Evolutionary conservation across 2,329 filamentous ascomycete species (phyloP).

Genomic region (Pochonia chlamydosporia): DNA sequence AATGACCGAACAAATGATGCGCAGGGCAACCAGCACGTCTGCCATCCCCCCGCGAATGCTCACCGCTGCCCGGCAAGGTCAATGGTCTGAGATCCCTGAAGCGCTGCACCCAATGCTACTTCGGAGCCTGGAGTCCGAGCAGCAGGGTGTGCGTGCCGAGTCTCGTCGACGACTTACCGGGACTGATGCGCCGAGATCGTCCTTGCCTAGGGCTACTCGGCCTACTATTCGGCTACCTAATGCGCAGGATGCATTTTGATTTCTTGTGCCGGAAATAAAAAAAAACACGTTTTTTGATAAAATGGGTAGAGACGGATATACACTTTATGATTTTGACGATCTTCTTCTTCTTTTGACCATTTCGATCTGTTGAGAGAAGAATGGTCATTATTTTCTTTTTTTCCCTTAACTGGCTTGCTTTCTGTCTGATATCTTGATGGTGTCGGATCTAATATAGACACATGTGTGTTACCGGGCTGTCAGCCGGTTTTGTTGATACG

Average conservation of each 20-base stretch:
- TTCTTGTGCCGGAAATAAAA: neutral
- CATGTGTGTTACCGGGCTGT: too few species aligned
- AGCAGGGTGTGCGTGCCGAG: conserved; percentile 7
- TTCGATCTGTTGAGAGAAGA: too few species aligned
- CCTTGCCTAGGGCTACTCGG: conserved; percentile 1
- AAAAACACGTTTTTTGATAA: neutral
- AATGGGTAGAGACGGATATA: neutral
- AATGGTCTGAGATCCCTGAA: conserved; percentile 54
- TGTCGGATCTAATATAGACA: too few species aligned
- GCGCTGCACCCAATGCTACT: conserved; percentile 48
- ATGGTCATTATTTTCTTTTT: neutral
- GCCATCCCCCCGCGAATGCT: conserved; percentile 46
- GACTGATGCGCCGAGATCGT: neutral
- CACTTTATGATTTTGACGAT: conserved; percentile 4
- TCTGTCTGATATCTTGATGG: too few species aligned
- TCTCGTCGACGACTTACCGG: conserved; percentile 1
- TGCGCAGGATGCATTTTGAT: conserved; percentile 8
- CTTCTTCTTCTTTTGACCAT: neutral
- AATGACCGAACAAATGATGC: conserved; percentile 30
- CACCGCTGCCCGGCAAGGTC: conserved; percentile 47
- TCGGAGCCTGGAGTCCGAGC: conserved; percentile 36
- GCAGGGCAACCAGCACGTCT: conserved; percentile 17
- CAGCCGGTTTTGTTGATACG: too few species aligned
- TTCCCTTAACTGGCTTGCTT: too few species aligned
- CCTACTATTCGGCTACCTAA: conserved; percentile 9